Percentiles rank a stretch among this genome's conserved stretches.
Conservation (phyloP, 768 basidiomycete species). For the Agrocybe praecox region DNA sequence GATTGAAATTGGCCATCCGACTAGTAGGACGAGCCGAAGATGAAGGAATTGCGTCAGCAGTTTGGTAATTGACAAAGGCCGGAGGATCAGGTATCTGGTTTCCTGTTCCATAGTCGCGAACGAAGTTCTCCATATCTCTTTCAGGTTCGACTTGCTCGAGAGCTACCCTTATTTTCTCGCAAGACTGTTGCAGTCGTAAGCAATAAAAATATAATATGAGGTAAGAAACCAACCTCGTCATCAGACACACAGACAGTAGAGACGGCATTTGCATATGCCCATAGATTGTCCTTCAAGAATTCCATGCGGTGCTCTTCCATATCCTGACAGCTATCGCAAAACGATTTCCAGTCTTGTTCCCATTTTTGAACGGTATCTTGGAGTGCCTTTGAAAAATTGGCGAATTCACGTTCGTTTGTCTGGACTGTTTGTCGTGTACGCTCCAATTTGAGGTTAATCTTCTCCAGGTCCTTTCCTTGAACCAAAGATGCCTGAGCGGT, state of each 20-base stretch:
- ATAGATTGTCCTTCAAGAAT: conserved; percentile 93
- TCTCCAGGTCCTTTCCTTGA: conserved; percentile 94
- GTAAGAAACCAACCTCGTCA: conserved; percentile 71
- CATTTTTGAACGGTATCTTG: conserved; percentile 82
- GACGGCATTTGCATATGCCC: conserved; percentile 96
- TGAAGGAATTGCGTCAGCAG: conserved; percentile 63
- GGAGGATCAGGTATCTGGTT: conserved; percentile 87
- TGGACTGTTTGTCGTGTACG: conserved; percentile 90
- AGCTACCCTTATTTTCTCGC: conserved; percentile 84
- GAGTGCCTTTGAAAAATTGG: conserved; percentile 80
- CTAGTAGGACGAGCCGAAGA: conserved; percentile 58
- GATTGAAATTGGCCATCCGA: conserved; percentile 57
- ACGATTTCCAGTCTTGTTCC: conserved; percentile 93
- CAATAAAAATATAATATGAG: background rate
- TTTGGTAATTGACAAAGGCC: conserved; percentile 80
- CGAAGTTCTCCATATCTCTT: conserved; percentile 88
- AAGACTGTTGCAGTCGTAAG: conserved; percentile 59
- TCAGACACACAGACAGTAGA: conserved; percentile 94
- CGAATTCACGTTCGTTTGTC: conserved; percentile 89
- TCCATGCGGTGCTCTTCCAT: conserved; percentile 94
- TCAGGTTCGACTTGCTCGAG: conserved; percentile 90
- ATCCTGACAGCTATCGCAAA: conserved; percentile 95
- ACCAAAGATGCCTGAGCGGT: conserved; percentile 89
- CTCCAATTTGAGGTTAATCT: conserved; percentile 84
- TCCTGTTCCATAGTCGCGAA: conserved; percentile 88